Base-by-base conservation (phyloP, 345 rosid species). In the Moricandia arvensis region DNA sequence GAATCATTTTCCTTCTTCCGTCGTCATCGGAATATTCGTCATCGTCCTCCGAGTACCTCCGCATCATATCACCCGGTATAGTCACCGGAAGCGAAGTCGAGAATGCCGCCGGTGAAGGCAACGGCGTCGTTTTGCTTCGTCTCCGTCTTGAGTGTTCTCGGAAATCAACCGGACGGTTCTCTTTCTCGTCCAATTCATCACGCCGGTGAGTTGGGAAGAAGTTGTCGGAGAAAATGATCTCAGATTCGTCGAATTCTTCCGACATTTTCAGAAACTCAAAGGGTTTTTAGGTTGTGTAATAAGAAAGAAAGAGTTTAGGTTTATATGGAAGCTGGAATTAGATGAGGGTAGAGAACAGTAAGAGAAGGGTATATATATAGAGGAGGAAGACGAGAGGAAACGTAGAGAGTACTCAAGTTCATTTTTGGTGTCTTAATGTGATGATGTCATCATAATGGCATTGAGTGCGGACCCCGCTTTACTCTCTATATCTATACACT, bases 211-310 rank as follows among this genome's bases (percentile, higher is more conserved):
- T 8, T 0, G 74, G 67, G 24, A 26, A 60, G 61, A 2, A 75
- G 49, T 62, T 66, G 29, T 83, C 83, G 21, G 85, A 68, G 76
- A 86, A 83, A 34, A 83, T 33, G 15, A 85, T 59, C 18, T 86
- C 90, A 58, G 90, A 86, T 79, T 86, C 90, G 53, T 84, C 86
- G 69, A 81, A 83, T 66, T 83, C 86, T 61, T 73, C 81, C 49
- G 84, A 83, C 66, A 74, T 73, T 57, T 63, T 78, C 74, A 81
- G 57, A 49, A 63, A 24, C 7, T 2, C 29, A 6, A 21, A 3
- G 4, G 4, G 45, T n/a, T n/a, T n/a, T n/a, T n/a, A n/a, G 4
- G 10, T 38, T 38, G 45, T 3, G n/a, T 38, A 38, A 38, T 38
- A 38, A 11, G 45, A n/a, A n/a, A n/a, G 45, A 38, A 38, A 38